Percentiles rank a stretch among this genome's conserved stretches.
phyloP scores from a whole-genome alignment of 176 grass and related monocot species.

The Avena eriantha region DNA sequence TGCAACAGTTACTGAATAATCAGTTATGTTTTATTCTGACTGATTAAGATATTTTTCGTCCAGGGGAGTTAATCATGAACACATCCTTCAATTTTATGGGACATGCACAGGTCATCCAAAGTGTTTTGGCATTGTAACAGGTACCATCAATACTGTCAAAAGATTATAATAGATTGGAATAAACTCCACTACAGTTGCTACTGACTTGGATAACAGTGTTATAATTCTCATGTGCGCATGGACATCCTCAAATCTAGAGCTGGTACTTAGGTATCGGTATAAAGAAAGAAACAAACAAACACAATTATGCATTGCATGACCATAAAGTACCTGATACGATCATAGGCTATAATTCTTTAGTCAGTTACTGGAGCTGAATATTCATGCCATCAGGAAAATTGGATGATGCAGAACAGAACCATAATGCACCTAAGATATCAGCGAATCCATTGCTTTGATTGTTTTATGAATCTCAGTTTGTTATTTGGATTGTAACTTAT shows the following conservation, averaged over 20 bases:
- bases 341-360: neutral
- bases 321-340: neutral
- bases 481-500: neutral
- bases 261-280: neutral
- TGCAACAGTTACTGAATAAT: constrained; percentile 2
- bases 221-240: neutral
- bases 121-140: constrained; percentile 76
- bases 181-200: neutral
- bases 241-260: neutral
- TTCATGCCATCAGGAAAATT: neutral
- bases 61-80: constrained; percentile 76
- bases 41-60: constrained; percentile 43
- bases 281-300: neutral
- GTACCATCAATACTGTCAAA: constrained; percentile 42
- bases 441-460: neutral
- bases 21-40: constrained; percentile 5
- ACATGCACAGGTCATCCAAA: constrained; percentile 64
- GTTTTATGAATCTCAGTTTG: neutral
- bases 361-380: neutral
- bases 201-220: constrained; percentile 19
- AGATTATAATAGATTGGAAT: constrained; percentile 24
- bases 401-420: neutral
- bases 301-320: neutral
- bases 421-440: constrained; percentile 10
- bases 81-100: constrained; percentile 85